A percentile compares a stretch with the other conserved stretches of the same genome.
Conservation (phyloP, 2,329 filamentous ascomycete genomes). For the Nothophoma quercina region DNA sequence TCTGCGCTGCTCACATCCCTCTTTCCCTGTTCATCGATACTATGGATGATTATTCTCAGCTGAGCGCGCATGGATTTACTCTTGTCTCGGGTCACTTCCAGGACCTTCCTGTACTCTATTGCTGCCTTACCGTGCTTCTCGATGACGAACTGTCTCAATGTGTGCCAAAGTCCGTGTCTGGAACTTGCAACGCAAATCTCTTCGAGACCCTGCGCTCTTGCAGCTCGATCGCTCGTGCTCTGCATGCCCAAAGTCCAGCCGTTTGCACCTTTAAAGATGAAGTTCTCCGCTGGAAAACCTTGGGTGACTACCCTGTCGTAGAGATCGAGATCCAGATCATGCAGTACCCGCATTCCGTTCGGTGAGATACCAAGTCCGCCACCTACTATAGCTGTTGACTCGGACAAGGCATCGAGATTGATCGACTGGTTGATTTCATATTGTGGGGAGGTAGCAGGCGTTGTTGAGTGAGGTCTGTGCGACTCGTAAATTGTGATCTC, state of each 20-base stretch:
- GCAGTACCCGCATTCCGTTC: conserved; percentile 37
- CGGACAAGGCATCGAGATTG: background rate
- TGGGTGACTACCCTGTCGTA: conserved; percentile 27
- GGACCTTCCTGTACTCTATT: conserved; percentile 23
- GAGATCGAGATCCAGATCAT: conserved; percentile 25
- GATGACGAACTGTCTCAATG: conserved; percentile 21
- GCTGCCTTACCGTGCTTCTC: conserved; percentile 17
- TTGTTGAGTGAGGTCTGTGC: background rate
- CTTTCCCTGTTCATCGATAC: background rate
- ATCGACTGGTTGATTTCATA: background rate
- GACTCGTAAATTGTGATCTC: conserved; percentile 21
- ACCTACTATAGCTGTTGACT: conserved; percentile 7
- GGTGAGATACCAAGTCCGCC: conserved; percentile 39
- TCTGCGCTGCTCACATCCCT: conserved; percentile 30
- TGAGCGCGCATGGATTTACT: background rate
- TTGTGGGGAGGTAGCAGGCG: background rate
- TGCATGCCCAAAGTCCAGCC: conserved; percentile 27
- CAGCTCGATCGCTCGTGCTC: conserved; percentile 18
- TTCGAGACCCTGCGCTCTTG: conserved; percentile 10
- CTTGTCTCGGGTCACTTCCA: background rate
- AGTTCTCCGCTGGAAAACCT: conserved; percentile 28
- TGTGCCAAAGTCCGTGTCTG: conserved; percentile 36
- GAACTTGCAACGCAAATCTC: conserved; percentile 28
- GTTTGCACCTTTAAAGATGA: conserved; percentile 31
- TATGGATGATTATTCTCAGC: background rate